Evolutionary conservation across 306 rosid species (phyloP).

Genomic region (Prunus kanzakura): DNA sequence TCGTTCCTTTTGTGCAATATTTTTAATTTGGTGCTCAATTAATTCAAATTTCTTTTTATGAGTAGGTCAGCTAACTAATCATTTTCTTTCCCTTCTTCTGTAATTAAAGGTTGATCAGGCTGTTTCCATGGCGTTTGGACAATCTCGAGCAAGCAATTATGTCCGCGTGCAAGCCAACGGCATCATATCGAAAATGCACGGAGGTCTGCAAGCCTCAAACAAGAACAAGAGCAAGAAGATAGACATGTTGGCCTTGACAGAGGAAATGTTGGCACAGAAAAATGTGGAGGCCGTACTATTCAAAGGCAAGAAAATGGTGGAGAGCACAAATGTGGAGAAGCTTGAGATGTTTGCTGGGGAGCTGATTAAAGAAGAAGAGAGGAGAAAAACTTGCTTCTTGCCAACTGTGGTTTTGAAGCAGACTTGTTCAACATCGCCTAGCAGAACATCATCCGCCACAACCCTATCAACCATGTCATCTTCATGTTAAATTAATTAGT

Average conservation of each 20-base stretch:
- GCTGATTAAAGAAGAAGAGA: conserved; percentile 66
- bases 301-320: conserved; percentile 62
- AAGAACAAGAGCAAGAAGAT: conserved; percentile 22
- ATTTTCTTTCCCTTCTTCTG: neutral
- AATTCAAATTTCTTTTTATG: neutral
- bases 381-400: conserved; percentile 65
- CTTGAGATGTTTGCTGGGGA: conserved; percentile 61
- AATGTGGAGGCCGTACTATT: conserved; percentile 74
- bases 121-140: conserved; percentile 86
- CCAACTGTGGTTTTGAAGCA: conserved; percentile 69
- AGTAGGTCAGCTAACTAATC: conserved; percentile 26
- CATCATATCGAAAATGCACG: conserved; percentile 21
- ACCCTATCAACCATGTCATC: conserved; percentile 71
- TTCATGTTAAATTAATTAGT: conserved; percentile 14
- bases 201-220: conserved; percentile 9
- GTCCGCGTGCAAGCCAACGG: conserved; percentile 68
- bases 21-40: neutral
- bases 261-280: conserved; percentile 65
- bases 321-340: conserved; percentile 63
- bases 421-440: conserved; percentile 55
- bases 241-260: conserved; percentile 46
- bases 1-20: neutral
- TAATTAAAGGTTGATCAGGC: conserved; percentile 84
- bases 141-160: conserved; percentile 55
- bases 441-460: conserved; percentile 84